Base-by-base conservation (phyloP, 164 flowering plant genomes). In the Buxus sempervirens region DNA sequence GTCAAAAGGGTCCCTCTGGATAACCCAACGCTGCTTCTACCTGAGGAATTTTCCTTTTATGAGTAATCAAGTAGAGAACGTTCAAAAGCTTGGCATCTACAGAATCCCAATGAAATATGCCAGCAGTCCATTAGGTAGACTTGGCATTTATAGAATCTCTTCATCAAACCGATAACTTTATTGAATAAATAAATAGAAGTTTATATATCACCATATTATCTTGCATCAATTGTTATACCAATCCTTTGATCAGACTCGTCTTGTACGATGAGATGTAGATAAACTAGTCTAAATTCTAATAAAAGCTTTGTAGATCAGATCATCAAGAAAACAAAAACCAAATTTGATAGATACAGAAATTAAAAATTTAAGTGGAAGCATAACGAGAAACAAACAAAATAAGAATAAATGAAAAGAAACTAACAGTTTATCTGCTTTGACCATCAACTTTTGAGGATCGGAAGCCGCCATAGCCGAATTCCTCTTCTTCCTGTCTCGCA, bases 361-460 rank as follows among this genome's bases (percentile, higher is more conserved):
- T 54, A 6, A 51, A 54, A 3, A 36, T 24, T 23, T 61, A 58
- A 14, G 23, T 58, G 21, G 8, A 59, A 20, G 45, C 23, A 65
- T 15, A 8, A 0, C n/a, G 32, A 41, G 49, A 51, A n/a, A 38
- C 9, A 57, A 12, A 42, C 66, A 54, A 27, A 60, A 66, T n/a
- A n/a, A n/a, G n/a, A n/a, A n/a, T n/a, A n/a, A n/a, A n/a, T n/a
- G n/a, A n/a, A 54, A 49, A 66, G 65, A 49, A 41, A 57, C 71
- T 71, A 20, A 88, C 94, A 85, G 78, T 65, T 89, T 87, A 64
- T 87, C 88, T 45, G 91, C 94, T 77, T 89, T 89, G 76, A 68
- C 22, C 58, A 87, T 75, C 72, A 89, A 75, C 74, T 85, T 86
- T 21, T 83, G 76, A 55, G 87, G 84, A 86, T 87, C 88, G 75